phyloP scores from a whole-genome alignment of 768 basidiomycete genomes.

The Kockovaella imperatae region DNA sequence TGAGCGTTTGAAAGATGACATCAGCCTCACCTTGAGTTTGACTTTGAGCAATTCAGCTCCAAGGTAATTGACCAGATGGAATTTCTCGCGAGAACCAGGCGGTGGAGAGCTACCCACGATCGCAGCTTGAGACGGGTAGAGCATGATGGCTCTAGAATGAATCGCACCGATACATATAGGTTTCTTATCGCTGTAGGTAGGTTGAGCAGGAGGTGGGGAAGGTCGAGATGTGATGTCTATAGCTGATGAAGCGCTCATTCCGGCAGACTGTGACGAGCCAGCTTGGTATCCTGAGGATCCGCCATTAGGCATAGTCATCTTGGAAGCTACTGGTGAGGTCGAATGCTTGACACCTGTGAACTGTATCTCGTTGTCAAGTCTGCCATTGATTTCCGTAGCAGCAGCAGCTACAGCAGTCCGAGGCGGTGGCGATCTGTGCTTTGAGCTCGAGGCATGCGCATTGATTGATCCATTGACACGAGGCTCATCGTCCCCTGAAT shows the following conservation, averaged over 20 bases:
- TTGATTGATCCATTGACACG: no score
- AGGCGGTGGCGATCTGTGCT: no score
- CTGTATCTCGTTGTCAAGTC: not conserved
- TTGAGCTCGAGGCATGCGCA: no score
- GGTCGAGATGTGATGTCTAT: constrained; percentile 4
- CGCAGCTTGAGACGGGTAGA: constrained; percentile 30
- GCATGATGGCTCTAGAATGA: constrained; percentile 21
- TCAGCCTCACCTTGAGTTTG: constrained; percentile 34
- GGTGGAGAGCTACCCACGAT: constrained; percentile 19
- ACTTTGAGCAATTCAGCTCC: constrained; percentile 34
- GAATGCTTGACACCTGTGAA: constrained; percentile 4
- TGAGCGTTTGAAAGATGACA: not conserved
- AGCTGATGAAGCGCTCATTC: not conserved
- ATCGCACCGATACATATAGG: constrained; percentile 35
- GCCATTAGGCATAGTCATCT: no score
- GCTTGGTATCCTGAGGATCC: no score
- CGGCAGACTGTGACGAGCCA: no score
- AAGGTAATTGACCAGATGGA: constrained; percentile 17
- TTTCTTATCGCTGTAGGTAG: constrained; percentile 8
- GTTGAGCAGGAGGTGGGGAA: constrained; percentile 7
- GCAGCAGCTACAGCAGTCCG: no score
- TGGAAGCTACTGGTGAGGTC: constrained; percentile 10
- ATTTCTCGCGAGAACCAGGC: constrained; percentile 13
- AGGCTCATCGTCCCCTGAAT: no score
- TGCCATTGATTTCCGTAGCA: no score